Base-by-base conservation (phyloP, 2,329 filamentous ascomycete species). In the Penicillium concentricum region DNA sequence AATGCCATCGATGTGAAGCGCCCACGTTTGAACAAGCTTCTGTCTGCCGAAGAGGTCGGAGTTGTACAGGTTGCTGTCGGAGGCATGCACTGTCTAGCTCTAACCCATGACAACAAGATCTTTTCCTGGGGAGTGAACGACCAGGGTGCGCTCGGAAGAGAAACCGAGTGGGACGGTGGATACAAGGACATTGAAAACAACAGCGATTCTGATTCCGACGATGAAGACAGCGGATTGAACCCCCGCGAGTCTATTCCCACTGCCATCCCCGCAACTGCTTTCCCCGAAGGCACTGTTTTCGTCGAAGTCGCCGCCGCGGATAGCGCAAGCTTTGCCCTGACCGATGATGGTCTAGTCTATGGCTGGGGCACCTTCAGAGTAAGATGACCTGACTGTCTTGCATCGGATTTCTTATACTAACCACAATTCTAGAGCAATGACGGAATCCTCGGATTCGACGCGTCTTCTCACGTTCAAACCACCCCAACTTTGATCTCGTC, bases 101-200 rank as follows among this genome's bases (percentile, higher is more conserved):
- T 94, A 51, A 93, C 91, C 48, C 83, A 87, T 64, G 88, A 93
- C 73, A 91, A 92, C 79, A 87, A 87, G 76, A 89, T 95, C 64
- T 78, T 91, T 52, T 92, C 89, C 28, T 95, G 91, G 91, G 91
- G 91, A 52, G 90, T 94, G 65, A 94, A 94, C 70, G 91, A 95
- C 69, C 87, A 92, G 69, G 88, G 89, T 61, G 89, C 91, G 9
- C 82, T 95, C 37, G 91, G 91, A 41, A 82, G 91, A 69, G 84
- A 90, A 69, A 92, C 89, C 3, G 77, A 77, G 13, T 88, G 86
- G 81, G 84, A 87, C 2, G 87, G 87, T 47, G 85, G 85, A 51
- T 74, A 82, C 66, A 79, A 78, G 61, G 81, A 83, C 56, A 76
- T 82, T 48, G 78, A 79, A 39, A 78, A 75, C 13, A 73, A 61